Evolutionary conservation across 2,329 filamentous ascomycete genomes (phyloP).

Genomic region (Colletotrichum coccodes): DNA sequence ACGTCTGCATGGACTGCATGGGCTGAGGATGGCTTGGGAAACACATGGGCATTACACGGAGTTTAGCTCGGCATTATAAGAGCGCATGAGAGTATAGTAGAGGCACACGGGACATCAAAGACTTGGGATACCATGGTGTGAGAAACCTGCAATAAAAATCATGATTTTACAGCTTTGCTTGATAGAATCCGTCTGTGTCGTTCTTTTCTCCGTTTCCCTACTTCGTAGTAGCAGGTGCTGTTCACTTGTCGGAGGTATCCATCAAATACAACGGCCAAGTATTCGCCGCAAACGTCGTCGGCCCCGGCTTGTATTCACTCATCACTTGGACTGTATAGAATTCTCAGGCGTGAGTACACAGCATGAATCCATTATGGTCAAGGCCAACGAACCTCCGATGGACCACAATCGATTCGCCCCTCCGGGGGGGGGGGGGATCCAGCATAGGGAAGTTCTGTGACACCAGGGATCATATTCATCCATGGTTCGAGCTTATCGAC

Average conservation of each 20-base stretch:
- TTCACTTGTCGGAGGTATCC: too few relatives aligned
- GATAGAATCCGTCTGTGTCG: neutral
- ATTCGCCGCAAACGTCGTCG: too few relatives aligned
- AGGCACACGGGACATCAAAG: neutral
- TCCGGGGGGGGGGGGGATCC: neutral
- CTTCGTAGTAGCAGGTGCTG: too few relatives aligned
- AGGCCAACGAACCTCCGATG: neutral
- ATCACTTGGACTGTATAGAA: too few relatives aligned
- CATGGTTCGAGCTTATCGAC: neutral
- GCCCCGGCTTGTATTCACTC: too few relatives aligned
- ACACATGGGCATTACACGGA: constrained; percentile 8
- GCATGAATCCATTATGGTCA: neutral
- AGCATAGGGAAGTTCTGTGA: neutral
- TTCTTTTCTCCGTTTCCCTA: too few relatives aligned
- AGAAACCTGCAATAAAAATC: neutral
- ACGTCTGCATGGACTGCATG: neutral
- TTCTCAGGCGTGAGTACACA: neutral
- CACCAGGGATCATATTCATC: neutral
- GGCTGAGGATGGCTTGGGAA: neutral
- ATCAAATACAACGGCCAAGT: too few relatives aligned
- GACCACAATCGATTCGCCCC: neutral
- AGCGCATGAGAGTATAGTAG: constrained; percentile 2
- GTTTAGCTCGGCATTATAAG: neutral
- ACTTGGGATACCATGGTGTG: neutral
- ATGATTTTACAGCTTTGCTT: neutral